These are phyloP conservation scores for Penicillium sp. DNA, from an alignment of 2,329 filamentous ascomycete species.

Conservation along the genomic window DNA sequence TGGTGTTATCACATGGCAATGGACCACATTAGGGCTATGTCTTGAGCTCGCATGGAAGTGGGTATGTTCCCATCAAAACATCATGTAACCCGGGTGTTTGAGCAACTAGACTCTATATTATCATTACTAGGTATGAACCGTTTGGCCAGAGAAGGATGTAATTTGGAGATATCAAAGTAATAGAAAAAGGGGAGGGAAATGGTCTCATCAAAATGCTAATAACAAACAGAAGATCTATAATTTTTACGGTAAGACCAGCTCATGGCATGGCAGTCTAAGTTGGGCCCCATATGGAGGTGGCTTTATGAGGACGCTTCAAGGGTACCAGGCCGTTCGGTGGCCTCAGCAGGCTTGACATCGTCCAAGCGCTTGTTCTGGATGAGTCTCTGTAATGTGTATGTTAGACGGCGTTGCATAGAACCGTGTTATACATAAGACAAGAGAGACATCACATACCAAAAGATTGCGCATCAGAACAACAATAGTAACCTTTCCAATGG, in stretches of 20 bases:
- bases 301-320: conserved; percentile 34
- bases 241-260: conserved; percentile 6
- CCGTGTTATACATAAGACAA: neutral
- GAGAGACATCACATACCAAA: conserved; percentile 57
- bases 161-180: conserved; percentile 4
- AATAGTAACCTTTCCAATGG: conserved; percentile 96
- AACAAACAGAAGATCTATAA: conserved; percentile 22
- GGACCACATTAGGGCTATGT: neutral
- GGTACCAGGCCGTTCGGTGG: conserved; percentile 42
- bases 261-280: conserved; percentile 4
- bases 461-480: conserved; percentile 85
- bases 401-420: conserved; percentile 15
- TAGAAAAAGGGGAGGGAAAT: neutral
- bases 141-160: neutral
- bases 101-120: neutral
- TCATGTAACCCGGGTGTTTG: too few species aligned
- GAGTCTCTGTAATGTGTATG: conserved; percentile 31
- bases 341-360: conserved; percentile 40
- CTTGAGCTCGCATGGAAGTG: too few species aligned
- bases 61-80: neutral
- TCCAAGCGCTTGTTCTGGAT: conserved; percentile 43
- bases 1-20: neutral
- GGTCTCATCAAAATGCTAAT: conserved; percentile 20
- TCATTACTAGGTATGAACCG: neutral
- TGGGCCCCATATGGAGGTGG: neutral